Conservation (phyloP, 2,329 filamentous ascomycete species). For the Bipolaris bicolor region DNA sequence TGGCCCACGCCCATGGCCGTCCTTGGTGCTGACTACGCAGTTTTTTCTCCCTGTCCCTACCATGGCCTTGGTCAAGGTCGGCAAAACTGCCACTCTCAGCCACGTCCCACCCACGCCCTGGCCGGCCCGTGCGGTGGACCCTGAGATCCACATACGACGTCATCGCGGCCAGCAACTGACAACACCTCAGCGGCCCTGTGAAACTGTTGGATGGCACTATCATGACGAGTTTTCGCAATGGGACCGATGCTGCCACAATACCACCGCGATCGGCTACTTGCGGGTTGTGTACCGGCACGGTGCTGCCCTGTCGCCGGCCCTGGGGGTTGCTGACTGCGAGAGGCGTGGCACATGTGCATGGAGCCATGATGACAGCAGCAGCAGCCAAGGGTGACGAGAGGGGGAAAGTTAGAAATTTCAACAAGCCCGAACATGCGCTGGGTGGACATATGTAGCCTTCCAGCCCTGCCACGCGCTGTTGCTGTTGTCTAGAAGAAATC, state of each 20-base stretch:
- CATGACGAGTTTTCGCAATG: slow-evolving; percentile 26
- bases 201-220: slow-evolving; percentile 43
- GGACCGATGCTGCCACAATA: slow-evolving; percentile 28
- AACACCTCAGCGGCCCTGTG: slow-evolving; percentile 21
- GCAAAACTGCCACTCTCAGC: slow-evolving; percentile 18
- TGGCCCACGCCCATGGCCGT: not conserved
- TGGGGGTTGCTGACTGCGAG: not conserved
- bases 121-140: slow-evolving; percentile 30
- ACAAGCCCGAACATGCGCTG: slow-evolving; percentile 4
- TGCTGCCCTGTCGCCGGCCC: slow-evolving; percentile 6
- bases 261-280: slow-evolving; percentile 21
- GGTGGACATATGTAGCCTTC: slow-evolving; percentile 12
- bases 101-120: not conserved
- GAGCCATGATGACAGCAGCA: slow-evolving; percentile 22
- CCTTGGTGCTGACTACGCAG: no score
- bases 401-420: slow-evolving; percentile 7
- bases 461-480: slow-evolving; percentile 7
- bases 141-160: slow-evolving; percentile 38
- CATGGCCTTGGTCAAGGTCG: not conserved
- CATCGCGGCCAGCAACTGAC: slow-evolving; percentile 27
- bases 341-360: not conserved
- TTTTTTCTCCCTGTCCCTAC: not conserved
- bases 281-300: slow-evolving; percentile 17
- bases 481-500: not conserved
- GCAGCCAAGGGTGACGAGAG: not conserved